Evolutionary conservation across 225 moss, liverwort and hornwort genomes (phyloP), one percentile per base, ranked within the genome.

Genomic region (Climacium dendroides): DNA sequence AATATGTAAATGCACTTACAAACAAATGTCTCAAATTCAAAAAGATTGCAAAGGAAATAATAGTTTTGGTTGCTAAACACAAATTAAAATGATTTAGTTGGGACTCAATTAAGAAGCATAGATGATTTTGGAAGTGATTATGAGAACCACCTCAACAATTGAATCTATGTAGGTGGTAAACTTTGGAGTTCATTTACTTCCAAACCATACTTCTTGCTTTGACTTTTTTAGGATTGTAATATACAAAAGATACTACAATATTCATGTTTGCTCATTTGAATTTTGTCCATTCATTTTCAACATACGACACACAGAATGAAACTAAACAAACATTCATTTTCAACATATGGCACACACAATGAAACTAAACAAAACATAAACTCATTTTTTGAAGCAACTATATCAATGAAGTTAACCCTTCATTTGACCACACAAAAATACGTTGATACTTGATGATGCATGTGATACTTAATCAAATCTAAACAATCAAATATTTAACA

Each of bases 151-250:
- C 35, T 35, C 65, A 19, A 35, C 65, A 35, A 19, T 35, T 65
- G 35, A 65, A 0, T 35, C 10, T 35, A 15, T 16, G 2, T 10
- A 0, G 3, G 9, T 18, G 10, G 19, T 35, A 35, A 65, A 32
- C 35, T 65, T 65, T 63, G 32, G 2, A 63, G 1, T 32, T 17
- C 32, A 63, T 63, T 62, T 63, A 63, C 32, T 63, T 63, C 32
- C 17, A 63, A 32, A 63, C 9, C 0, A 3, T 63, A 32, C 2
- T 32, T 62, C 9, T 32, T 62, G 62, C 62, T 62, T 62, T 8
- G 16, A 62, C 4, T 32, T 24, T 32, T 63, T 32, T 32, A 63
- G 8, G 5, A 9, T 9, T 34, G 5, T 17, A 32, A 2, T 32
- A 9, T 6, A 63, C 32, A 9, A 2, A 17, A 1, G 18, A 34